Conservation (phyloP, 108 stramenopile genomes). For the Nitzschia putrida region DNA sequence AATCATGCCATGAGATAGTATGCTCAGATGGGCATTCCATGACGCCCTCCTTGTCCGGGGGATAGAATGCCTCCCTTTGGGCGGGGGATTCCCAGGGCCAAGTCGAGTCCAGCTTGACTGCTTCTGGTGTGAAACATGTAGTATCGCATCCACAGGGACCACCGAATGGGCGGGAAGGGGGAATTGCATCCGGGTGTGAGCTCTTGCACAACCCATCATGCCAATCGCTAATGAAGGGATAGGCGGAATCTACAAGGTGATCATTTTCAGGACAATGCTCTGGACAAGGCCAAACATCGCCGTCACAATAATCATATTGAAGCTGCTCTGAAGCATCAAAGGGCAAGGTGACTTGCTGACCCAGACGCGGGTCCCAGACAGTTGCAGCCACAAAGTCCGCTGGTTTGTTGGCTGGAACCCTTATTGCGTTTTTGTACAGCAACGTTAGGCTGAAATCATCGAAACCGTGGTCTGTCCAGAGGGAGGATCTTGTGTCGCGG, state of each 20-base stretch:
- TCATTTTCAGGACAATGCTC: constrained; percentile 10
- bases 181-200: constrained; percentile 3
- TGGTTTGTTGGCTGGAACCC: background rate
- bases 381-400: no score
- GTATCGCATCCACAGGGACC: constrained; percentile 19
- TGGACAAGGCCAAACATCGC: constrained; percentile 2
- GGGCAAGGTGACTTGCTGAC: background rate
- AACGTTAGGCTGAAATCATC: no score
- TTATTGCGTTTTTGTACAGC: background rate
- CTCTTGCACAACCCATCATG: constrained; percentile 8
- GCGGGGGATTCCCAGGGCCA: constrained; percentile 24
- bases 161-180: background rate
- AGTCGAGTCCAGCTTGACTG: background rate
- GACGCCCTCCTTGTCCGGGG: background rate
- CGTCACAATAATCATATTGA: background rate
- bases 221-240: constrained; percentile 8
- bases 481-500: background rate
- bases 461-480: background rate
- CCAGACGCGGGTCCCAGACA: background rate
- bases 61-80: background rate
- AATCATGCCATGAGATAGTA: background rate
- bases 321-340: background rate
- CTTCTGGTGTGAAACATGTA: constrained; percentile 28
- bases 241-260: background rate
- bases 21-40: background rate